Conservation (phyloP, 2,329 filamentous ascomycete species). For the Trichoderma cornu-damae region DNA sequence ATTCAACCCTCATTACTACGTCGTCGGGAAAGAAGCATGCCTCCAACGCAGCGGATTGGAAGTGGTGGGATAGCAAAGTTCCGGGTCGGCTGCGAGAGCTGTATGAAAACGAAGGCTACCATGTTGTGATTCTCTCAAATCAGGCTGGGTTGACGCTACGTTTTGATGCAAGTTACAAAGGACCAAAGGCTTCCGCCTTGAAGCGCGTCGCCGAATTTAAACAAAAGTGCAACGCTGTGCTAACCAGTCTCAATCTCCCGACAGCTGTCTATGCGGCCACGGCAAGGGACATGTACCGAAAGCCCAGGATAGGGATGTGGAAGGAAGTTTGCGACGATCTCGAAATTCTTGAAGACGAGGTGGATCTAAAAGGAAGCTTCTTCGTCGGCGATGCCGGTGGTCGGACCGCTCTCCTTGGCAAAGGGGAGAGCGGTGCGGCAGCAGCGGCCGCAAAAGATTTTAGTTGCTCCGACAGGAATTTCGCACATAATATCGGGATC, state of each 20-base stretch:
- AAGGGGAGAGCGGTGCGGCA: conserved; percentile 23
- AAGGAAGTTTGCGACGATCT: conserved; percentile 54
- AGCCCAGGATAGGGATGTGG: conserved; percentile 91
- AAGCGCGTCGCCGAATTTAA: conserved; percentile 77
- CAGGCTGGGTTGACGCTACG: conserved; percentile 78
- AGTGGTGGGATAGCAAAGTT: conserved; percentile 80
- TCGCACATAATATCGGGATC: conserved; percentile 80
- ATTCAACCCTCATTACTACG: conserved; percentile 80
- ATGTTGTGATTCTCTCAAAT: conserved; percentile 78
- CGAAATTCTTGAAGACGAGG: conserved; percentile 47
- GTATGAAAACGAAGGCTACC: conserved; percentile 63
- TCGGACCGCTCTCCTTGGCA: conserved; percentile 40
- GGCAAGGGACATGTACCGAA: conserved; percentile 72
- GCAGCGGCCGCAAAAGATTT: conserved; percentile 49
- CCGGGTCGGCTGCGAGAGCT: conserved; percentile 63
- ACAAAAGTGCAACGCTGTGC: conserved; percentile 64
- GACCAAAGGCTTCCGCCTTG: conserved; percentile 52
- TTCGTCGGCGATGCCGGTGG: conserved; percentile 87
- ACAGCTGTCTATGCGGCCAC: conserved; percentile 83
- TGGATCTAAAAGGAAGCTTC: conserved; percentile 69
- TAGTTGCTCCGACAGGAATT: conserved; percentile 66
- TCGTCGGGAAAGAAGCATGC: conserved; percentile 76
- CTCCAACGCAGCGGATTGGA: conserved; percentile 73
- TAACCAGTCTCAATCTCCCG: conserved; percentile 69
- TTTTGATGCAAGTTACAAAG: conserved; percentile 61